Percentiles rank a stretch among this genome's conserved stretches.
Evolutionary conservation across 371 early-diverging fungal genomes (phyloP).

Genomic region (Mortierella sp.): DNA sequence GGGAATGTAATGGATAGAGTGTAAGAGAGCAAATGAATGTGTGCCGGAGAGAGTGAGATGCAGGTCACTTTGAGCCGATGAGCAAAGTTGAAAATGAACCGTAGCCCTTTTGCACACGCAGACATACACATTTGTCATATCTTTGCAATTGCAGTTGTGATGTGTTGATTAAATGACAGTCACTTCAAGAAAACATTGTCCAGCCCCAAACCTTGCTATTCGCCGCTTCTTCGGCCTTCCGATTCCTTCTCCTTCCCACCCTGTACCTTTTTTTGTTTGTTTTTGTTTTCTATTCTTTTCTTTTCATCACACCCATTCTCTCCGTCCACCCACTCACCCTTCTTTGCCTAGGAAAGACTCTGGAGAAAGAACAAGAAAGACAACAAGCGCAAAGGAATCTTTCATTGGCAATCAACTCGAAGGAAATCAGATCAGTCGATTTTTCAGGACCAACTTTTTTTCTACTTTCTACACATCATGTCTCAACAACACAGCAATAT

Average conservation of each 20-base stretch:
- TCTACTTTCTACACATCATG: constrained; percentile 21
- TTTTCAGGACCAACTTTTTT: background rate
- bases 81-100: too few species aligned
- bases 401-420: background rate
- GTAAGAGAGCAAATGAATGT: background rate
- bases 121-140: too few species aligned
- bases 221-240: constrained; percentile 10
- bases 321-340: too few species aligned
- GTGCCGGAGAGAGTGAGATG: background rate
- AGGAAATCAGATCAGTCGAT: constrained; percentile 9
- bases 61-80: too few species aligned
- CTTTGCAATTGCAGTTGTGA: background rate
- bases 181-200: background rate
- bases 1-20: background rate
- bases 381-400: background rate
- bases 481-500: constrained; percentile 41
- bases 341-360: background rate
- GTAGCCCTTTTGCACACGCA: too few species aligned
- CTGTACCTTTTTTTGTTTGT: constrained; percentile 3
- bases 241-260: constrained; percentile 1
- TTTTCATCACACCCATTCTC: background rate
- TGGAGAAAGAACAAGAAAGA: constrained; percentile 2
- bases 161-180: background rate
- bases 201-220: background rate
- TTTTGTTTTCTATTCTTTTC: background rate